phyloP scores from a whole-genome alignment of 179 eudicot species.

The Sideroxylon spinosum region DNA sequence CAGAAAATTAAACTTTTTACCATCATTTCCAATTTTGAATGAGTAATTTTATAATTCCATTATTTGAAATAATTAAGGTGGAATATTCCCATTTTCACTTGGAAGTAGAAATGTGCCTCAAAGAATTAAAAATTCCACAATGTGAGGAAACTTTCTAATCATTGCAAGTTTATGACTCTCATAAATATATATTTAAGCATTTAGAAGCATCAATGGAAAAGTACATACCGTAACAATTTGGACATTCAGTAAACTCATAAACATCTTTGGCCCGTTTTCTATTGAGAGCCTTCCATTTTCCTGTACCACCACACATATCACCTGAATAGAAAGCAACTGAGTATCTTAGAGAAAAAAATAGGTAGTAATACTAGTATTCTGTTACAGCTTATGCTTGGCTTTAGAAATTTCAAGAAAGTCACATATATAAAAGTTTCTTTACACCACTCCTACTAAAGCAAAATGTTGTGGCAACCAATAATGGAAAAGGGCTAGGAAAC shows the following conservation, averaged over 20 bases:
- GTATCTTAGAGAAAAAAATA: constrained; percentile 27
- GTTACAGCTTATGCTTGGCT: not conserved
- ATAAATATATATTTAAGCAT: not conserved
- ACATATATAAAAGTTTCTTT: not conserved
- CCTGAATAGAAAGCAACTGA: constrained; percentile 55
- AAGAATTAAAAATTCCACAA: not conserved
- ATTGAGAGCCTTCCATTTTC: constrained; percentile 96
- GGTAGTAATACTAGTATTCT: not conserved
- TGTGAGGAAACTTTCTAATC: not conserved
- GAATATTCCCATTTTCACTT: not conserved
- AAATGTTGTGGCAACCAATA: not conserved
- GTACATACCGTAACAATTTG: constrained; percentile 75
- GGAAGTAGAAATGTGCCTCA: not conserved
- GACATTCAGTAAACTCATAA: constrained; percentile 88
- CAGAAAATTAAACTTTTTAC: not conserved
- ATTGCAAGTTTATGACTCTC: not conserved
- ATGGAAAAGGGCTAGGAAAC: not conserved
- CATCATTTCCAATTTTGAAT: not conserved
- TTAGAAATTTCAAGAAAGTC: constrained; percentile 4
- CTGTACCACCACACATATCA: constrained; percentile 99
- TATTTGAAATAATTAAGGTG: not conserved
- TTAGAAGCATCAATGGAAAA: not conserved
- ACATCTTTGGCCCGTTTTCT: constrained; percentile 93
- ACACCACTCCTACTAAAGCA: not conserved
- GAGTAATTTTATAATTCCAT: not conserved